phyloP scores from a whole-genome alignment of 257 asterid species.

The Perilla frutescens region DNA sequence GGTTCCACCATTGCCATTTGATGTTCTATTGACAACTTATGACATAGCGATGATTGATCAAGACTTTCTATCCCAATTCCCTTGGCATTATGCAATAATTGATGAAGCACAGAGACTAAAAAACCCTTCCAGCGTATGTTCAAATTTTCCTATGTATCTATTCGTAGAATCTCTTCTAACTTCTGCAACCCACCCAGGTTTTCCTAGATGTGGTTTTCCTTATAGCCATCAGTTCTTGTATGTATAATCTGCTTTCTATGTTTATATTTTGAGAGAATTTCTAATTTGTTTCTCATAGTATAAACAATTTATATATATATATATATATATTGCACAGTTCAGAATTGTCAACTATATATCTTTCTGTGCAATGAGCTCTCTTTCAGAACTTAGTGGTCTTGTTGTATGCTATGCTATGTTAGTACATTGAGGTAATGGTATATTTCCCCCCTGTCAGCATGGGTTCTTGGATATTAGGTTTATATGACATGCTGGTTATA shows the following conservation, averaged over 20 bases:
- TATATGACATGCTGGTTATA: conserved; percentile 2
- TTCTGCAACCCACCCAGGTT: conserved; percentile 3
- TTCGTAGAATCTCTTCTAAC: conserved; percentile 2
- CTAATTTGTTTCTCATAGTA: background rate
- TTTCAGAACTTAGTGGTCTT: conserved; percentile 16
- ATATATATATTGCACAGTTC: too few species aligned
- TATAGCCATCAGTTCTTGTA: conserved; percentile 1
- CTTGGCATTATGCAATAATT: conserved; percentile 84
- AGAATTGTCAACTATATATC: background rate
- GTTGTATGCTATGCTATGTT: background rate
- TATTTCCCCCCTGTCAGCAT: background rate
- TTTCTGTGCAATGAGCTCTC: conserved; percentile 1
- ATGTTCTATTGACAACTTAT: conserved; percentile 86
- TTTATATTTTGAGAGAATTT: background rate
- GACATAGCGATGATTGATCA: conserved; percentile 86
- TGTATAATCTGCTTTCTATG: background rate
- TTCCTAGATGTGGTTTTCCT: conserved; percentile 11
- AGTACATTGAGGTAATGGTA: background rate
- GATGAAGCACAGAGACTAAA: conserved; percentile 98
- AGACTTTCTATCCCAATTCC: conserved; percentile 87
- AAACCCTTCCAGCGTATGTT: conserved; percentile 84
- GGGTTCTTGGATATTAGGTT: background rate
- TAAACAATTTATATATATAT: too few species aligned
- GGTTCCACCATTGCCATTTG: conserved; percentile 73
- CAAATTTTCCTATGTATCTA: conserved; percentile 6